Conservation (phyloP, 2,329 filamentous ascomycete genomes). For the Ceratocystiopsis sp. region DNA sequence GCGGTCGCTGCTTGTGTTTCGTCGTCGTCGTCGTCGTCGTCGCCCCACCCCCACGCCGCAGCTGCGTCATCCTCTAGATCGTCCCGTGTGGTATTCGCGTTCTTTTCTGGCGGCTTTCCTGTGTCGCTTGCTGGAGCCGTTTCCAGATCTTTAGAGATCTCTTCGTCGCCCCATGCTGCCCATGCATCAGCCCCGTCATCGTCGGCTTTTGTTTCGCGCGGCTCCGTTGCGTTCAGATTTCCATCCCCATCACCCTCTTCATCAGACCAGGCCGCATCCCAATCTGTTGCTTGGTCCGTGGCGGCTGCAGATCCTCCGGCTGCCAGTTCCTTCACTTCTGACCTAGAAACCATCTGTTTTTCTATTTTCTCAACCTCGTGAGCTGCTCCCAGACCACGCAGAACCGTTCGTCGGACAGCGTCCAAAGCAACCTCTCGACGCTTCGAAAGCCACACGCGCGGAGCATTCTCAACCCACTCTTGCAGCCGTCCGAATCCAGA, state of each 20-base stretch:
- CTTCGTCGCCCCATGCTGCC: conserved; percentile 17
- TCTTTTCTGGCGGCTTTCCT: conserved; percentile 11
- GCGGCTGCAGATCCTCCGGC: conserved; percentile 26
- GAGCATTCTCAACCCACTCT: conserved; percentile 67
- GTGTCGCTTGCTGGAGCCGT: conserved; percentile 17
- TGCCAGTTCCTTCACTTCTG: conserved; percentile 45
- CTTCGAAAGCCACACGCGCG: conserved; percentile 71
- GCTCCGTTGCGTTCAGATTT: conserved; percentile 5
- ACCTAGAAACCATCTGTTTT: conserved; percentile 56
- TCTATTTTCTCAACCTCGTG: conserved; percentile 70
- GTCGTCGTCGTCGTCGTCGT: conserved; percentile 31
- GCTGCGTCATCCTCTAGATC: conserved; percentile 24
- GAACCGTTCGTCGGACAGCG: conserved; percentile 51
- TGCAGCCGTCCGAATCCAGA: conserved; percentile 43
- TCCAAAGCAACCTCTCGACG: conserved; percentile 67
- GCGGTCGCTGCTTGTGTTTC: conserved; percentile 8
- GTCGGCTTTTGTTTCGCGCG: conserved; percentile 12
- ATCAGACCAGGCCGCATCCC: conserved; percentile 69
- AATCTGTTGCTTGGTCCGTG: conserved; percentile 38
- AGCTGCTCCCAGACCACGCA: conserved; percentile 43
- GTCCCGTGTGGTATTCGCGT: background rate
- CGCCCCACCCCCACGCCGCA: conserved; percentile 80
- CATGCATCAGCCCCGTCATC: conserved; percentile 22
- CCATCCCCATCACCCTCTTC: conserved; percentile 30
- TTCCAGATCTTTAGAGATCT: background rate